A percentile compares a stretch with the other conserved stretches of the same genome.
Conservation (phyloP, 2,329 filamentous ascomycete species). For the Trichophyton mentagrophytes region DNA sequence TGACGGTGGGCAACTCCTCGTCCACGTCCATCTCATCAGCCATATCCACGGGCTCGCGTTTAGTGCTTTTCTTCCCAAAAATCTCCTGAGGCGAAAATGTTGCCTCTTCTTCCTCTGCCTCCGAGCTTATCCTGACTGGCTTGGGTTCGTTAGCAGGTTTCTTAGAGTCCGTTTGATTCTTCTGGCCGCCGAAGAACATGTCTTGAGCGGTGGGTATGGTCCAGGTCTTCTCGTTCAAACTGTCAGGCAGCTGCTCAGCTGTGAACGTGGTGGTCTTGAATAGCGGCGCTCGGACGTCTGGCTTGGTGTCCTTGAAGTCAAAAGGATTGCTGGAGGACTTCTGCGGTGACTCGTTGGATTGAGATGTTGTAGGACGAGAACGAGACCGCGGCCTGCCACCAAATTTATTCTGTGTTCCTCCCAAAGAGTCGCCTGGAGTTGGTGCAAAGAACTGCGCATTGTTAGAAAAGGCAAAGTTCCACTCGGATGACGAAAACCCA, state of each 20-base stretch:
- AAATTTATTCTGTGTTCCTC: background rate
- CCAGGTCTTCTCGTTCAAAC: constrained; percentile 25
- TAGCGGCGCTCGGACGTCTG: constrained; percentile 10
- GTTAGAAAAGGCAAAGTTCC: constrained; percentile 26
- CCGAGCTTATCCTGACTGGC: constrained; percentile 26
- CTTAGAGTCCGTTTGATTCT: constrained; percentile 23
- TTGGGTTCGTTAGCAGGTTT: constrained; percentile 24
- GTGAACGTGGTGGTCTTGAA: constrained; percentile 27
- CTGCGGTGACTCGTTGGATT: constrained; percentile 11
- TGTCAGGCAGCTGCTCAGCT: constrained; percentile 28
- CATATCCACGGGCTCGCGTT: constrained; percentile 10
- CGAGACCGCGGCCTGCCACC: background rate
- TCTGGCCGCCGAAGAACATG: constrained; percentile 9
- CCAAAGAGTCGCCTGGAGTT: constrained; percentile 11
- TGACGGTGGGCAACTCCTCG: constrained; percentile 20
- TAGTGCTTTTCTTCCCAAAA: background rate
- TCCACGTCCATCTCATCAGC: constrained; percentile 38
- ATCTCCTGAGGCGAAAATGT: constrained; percentile 19
- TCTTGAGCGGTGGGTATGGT: constrained; percentile 20
- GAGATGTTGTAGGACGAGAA: constrained; percentile 13
- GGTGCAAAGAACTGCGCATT: constrained; percentile 27
- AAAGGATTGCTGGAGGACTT: background rate
- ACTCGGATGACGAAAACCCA: constrained; percentile 32
- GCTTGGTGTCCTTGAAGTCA: constrained; percentile 7
- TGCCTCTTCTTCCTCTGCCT: constrained; percentile 27